These are phyloP conservation scores for Pestalotiopsis sp. DNA, from an alignment of 2,329 filamentous ascomycete genomes.

Conservation along the genomic window DNA sequence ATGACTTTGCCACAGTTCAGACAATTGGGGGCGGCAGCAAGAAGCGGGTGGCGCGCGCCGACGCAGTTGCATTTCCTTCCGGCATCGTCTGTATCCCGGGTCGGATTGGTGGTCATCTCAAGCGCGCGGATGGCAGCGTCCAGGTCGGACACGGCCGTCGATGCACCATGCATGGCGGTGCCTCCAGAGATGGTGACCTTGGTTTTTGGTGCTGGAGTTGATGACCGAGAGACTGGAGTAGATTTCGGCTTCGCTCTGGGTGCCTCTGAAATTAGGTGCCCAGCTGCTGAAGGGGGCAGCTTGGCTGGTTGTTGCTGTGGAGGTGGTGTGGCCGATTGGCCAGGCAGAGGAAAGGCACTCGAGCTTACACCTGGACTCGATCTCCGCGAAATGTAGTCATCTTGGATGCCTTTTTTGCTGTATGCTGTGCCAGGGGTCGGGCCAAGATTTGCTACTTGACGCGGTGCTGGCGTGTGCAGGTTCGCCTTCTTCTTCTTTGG, in stretches of 20 bases:
- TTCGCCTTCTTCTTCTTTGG: slow-evolving; percentile 63
- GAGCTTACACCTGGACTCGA: slow-evolving; percentile 43
- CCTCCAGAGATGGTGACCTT: slow-evolving; percentile 78
- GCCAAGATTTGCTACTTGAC: slow-evolving; percentile 66
- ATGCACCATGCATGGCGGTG: slow-evolving; percentile 80
- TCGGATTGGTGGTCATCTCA: slow-evolving; percentile 90
- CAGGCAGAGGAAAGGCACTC: slow-evolving; percentile 38
- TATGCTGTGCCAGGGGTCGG: slow-evolving; percentile 70
- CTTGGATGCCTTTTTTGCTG: slow-evolving; percentile 69
- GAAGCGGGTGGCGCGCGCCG: slow-evolving; percentile 82
- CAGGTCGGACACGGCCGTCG: slow-evolving; percentile 70
- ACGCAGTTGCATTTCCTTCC: slow-evolving; percentile 84
- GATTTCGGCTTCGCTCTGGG: slow-evolving; percentile 60
- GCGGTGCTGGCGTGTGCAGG: slow-evolving; percentile 66
- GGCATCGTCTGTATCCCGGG: slow-evolving; percentile 57
- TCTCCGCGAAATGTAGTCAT: slow-evolving; percentile 71
- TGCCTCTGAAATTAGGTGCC: slow-evolving; percentile 82
- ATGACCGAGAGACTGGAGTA: slow-evolving; percentile 53
- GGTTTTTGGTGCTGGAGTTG: slow-evolving; percentile 57
- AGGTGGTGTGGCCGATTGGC: slow-evolving; percentile 49
- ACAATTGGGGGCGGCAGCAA: slow-evolving; percentile 92
- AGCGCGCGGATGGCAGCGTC: slow-evolving; percentile 85
- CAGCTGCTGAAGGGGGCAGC: slow-evolving; percentile 69
- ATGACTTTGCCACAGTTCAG: slow-evolving; percentile 92
- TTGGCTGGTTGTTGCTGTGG: slow-evolving; percentile 41